A percentile compares a stretch with the other conserved stretches of the same genome.
phyloP scores from a whole-genome alignment of 495 filamentous ascomycete genomes.

The Echria macrotheca region DNA sequence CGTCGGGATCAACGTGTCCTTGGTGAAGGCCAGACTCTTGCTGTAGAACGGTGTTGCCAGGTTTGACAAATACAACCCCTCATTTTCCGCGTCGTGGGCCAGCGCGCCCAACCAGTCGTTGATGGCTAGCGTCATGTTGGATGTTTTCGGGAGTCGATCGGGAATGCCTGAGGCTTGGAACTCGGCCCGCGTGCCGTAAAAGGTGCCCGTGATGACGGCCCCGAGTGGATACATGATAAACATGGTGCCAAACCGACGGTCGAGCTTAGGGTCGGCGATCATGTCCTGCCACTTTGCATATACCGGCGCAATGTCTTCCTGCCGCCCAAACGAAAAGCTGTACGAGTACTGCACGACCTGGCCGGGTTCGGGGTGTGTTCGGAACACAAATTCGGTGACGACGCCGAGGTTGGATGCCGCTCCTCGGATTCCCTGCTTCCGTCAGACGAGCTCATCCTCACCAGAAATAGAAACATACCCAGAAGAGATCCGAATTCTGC shows the following conservation, averaged over 20 bases:
- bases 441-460: slow-evolving; percentile 9
- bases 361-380: slow-evolving; percentile 53
- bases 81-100: slow-evolving; percentile 44
- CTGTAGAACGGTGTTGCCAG: slow-evolving; percentile 46
- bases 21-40: slow-evolving; percentile 48
- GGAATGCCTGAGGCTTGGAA: slow-evolving; percentile 44
- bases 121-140: slow-evolving; percentile 33
- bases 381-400: slow-evolving; percentile 58
- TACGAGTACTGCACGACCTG: slow-evolving; percentile 48
- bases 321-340: slow-evolving; percentile 39
- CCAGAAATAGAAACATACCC: slow-evolving; percentile 22
- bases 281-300: slow-evolving; percentile 40
- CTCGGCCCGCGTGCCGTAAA: slow-evolving; percentile 49
- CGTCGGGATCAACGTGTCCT: slow-evolving; percentile 39
- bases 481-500: slow-evolving; percentile 55
- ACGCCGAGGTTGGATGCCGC: slow-evolving; percentile 60
- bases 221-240: slow-evolving; percentile 48
- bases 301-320: slow-evolving; percentile 35
- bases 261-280: slow-evolving; percentile 45
- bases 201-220: slow-evolving; percentile 45
- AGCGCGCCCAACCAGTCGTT: slow-evolving; percentile 54
- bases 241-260: slow-evolving; percentile 47
- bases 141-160: slow-evolving; percentile 34
- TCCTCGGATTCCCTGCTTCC: slow-evolving; percentile 47
- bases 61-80: slow-evolving; percentile 39